A percentile compares a stretch with the other conserved stretches of the same genome.
These are phyloP conservation scores for Penicillium sp. DNA, from an alignment of 2,329 filamentous ascomycete genomes.

Conservation along the genomic window DNA sequence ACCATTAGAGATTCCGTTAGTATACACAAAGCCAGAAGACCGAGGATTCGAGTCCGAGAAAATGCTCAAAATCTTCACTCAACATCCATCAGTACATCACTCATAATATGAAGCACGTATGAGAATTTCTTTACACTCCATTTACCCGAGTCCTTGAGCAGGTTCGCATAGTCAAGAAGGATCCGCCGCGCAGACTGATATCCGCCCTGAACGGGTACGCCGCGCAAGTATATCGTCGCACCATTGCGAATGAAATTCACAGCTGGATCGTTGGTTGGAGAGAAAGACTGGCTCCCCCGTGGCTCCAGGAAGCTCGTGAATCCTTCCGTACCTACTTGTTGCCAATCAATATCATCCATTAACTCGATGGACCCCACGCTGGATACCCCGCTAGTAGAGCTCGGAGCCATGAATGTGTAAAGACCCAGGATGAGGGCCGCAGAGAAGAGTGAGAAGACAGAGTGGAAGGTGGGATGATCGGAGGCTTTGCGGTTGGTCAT, in stretches of 20 bases:
- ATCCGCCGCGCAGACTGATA: constrained; percentile 60
- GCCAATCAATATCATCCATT: constrained; percentile 59
- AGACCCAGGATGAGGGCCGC: constrained; percentile 59
- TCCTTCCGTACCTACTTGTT: constrained; percentile 53
- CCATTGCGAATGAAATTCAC: constrained; percentile 57
- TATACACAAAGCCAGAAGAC: constrained; percentile 4
- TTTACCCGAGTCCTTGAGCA: constrained; percentile 60
- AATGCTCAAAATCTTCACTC: constrained; percentile 31
- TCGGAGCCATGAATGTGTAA: constrained; percentile 58
- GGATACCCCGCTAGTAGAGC: constrained; percentile 32
- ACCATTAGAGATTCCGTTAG: constrained; percentile 1
- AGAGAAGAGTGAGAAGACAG: constrained; percentile 57
- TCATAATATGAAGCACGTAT: constrained; percentile 62
- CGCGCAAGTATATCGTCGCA: constrained; percentile 56
- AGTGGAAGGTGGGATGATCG: constrained; percentile 59
- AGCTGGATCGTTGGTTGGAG: constrained; percentile 41
- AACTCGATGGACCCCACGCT: constrained; percentile 49
- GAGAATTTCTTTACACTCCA: constrained; percentile 59
- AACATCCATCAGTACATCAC: constrained; percentile 52
- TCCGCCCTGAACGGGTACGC: constrained; percentile 56
- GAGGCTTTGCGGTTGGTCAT: constrained; percentile 60
- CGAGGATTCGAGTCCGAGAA: not conserved
- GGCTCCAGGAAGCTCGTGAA: constrained; percentile 50
- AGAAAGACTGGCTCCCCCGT: constrained; percentile 35
- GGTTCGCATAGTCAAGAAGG: constrained; percentile 58